A percentile compares a stretch with the other conserved stretches of the same genome.
Conservation (phyloP, 805 yeast species). For the Yarrowia keelungensis region DNA sequence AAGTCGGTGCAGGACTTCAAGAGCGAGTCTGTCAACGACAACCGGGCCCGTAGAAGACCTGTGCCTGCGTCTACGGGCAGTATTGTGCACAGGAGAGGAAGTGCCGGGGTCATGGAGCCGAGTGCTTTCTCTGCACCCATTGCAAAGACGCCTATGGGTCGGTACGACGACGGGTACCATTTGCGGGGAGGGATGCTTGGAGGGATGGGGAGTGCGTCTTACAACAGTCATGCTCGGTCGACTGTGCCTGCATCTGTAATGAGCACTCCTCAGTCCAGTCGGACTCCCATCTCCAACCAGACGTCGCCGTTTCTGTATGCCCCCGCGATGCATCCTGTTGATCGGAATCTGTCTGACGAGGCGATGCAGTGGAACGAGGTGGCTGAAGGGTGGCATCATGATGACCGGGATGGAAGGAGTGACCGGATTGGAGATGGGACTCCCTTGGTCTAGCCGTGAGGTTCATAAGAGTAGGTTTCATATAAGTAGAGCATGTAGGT, state of each 20-base stretch:
- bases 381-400: conserved; percentile 31
- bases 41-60: background rate
- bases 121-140: conserved; percentile 33
- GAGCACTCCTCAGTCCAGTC: conserved; percentile 35
- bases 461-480: no score
- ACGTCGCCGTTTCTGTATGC: conserved; percentile 36
- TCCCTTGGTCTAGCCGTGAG: conserved; percentile 9
- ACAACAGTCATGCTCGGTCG: conserved; percentile 30
- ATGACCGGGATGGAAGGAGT: background rate
- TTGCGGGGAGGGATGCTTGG: conserved; percentile 7
- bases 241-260: conserved; percentile 18
- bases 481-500: conserved; percentile 2
- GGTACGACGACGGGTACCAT: conserved; percentile 31
- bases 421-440: background rate
- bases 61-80: conserved; percentile 24
- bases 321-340: conserved; percentile 26
- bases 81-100: conserved; percentile 12
- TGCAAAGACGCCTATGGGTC: conserved; percentile 22
- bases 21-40: background rate
- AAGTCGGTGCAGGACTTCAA: conserved; percentile 33
- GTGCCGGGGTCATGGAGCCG: conserved; percentile 27
- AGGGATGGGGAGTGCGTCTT: conserved; percentile 21
- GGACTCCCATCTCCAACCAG: conserved; percentile 22
- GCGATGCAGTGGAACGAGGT: conserved; percentile 37
- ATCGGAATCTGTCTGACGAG: conserved; percentile 15